Base-by-base conservation (phyloP, 202 grass and related monocot species). In the Saccharum hybrid region DNA sequence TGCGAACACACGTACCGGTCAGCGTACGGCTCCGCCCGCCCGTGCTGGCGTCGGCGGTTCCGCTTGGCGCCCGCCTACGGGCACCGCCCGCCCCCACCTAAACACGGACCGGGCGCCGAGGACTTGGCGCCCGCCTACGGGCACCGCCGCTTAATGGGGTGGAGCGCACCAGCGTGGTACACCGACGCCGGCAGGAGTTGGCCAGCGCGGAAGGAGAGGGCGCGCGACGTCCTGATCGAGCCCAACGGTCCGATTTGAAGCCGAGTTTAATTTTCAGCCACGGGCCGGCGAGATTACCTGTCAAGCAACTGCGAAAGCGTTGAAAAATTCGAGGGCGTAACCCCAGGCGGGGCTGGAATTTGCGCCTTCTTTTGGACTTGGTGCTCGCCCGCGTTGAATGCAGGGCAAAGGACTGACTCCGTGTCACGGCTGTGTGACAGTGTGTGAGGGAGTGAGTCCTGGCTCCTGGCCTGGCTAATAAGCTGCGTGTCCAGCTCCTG, bases 321-420 rank as follows among this genome's bases (percentile, higher is more conserved):
- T 75, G 63, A 75, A 76, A 52, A 67, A 14, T n/a, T 6, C 13
- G 49, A 21, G 2, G 22, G 14, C 46, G 46, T 49, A 49, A 49
- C 46, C 46, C 46, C 46, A 2, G 4, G 0, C 57, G 23, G 21
- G 72, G 45, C 39, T 62, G 87, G 66, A 48, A 74, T 41, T 63
- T 19, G 79, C 66, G 45, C 51, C 67, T 43, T 43, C 88, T 63
- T 83, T 83, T 90, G 73, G 79, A 83, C 74, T 83, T 82, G 61
- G 46, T 16, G 83, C 10, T 16, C 74, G 61, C 22, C 49, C 30
- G 18, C 21, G 67, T 86, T 82, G 74, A 86, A 83, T 74, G 78
- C 59, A 67, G 21, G 31, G 18, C n/a, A 15, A 18, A 69, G 39
- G 78, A 82, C 62, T 15, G 10, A 7, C 36, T 16, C 23, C 26